Evolutionary conservation across 2,329 filamentous ascomycete genomes (phyloP), one percentile per base, ranked within the genome.

Genomic region (Davidsoniella australis): DNA sequence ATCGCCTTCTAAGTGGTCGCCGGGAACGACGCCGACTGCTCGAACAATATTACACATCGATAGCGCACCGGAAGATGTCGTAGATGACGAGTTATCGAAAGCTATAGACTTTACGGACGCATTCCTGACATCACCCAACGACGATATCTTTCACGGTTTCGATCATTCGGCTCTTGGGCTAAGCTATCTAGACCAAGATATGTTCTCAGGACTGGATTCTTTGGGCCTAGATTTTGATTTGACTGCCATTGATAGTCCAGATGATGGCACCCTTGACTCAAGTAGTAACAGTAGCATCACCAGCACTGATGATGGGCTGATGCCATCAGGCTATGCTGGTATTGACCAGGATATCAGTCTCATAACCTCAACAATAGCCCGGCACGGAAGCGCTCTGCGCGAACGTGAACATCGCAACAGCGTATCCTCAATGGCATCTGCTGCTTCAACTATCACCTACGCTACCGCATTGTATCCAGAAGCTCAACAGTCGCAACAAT

Each of bases 71-170:
- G 17, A 48, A 23, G 26, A 16, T 14, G 26, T 18, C 9, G 7
- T 36, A 20, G 24, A 43, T 23, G 26, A 37, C 24, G 17, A 36
- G 5, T 36, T 41, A n/a, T 18, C 18, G 17, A 41, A 18, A 42
- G 45, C 20, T 6, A 8, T 18, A 8, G 47, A 33, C 5, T 29
- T 36, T 9, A 40, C 37, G 2, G 54, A 56, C 18, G 24, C 45
- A 5, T 49, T 56, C 2, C 45, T 60, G 17, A 53, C 64, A 17
- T 63, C 63, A 2, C 62, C 63, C 2, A 56, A 58, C 17, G 60
- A 59, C 2, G 55, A 59, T 16, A 55, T 58, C 17, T 65, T 65
- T 44, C 58, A 62, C 41, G 20, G 29, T 12, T 33, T 33, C 29
- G 29, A 33, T 12, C 29, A 33, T 33, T 33, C 29, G 9, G 29